Conservation (phyloP, 768 basidiomycete species). For the Amanita pseudoporphyria region DNA sequence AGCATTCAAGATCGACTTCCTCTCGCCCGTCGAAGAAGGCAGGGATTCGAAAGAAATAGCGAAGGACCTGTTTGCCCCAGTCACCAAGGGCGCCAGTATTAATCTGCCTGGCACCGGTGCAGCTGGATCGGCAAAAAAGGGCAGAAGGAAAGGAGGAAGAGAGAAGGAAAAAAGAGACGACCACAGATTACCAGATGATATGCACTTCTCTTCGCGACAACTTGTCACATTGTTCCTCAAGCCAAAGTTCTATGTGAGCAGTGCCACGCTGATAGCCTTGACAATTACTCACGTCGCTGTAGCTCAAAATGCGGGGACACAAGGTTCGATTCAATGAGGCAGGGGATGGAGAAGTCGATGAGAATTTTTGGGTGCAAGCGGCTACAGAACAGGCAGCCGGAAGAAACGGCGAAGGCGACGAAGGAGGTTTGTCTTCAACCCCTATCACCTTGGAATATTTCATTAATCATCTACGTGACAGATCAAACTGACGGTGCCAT, state of each 20-base stretch:
- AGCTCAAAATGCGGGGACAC: constrained; percentile 89
- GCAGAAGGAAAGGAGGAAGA: constrained; percentile 35
- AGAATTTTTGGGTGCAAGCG: constrained; percentile 95
- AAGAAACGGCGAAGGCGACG: constrained; percentile 33
- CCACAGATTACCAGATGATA: constrained; percentile 86
- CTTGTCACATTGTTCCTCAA: constrained; percentile 91
- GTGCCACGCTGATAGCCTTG: neutral
- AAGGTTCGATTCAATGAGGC: constrained; percentile 45
- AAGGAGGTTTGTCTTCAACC: constrained; percentile 44
- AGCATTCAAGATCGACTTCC: too few species aligned
- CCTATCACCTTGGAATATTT: neutral
- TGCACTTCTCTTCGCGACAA: constrained; percentile 91
- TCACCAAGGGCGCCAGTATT: constrained; percentile 59
- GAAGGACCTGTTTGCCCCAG: constrained; percentile 73
- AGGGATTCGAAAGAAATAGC: constrained; percentile 48
- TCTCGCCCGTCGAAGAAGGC: too few species aligned
- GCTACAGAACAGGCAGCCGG: constrained; percentile 73
- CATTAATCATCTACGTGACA: constrained; percentile 12
- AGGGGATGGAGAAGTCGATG: constrained; percentile 85
- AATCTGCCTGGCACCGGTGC: constrained; percentile 50
- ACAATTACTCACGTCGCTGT: constrained; percentile 7
- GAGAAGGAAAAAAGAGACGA: constrained; percentile 61
- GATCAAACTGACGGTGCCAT: constrained; percentile 40
- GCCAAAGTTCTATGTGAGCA: constrained; percentile 85
- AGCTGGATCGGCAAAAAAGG: constrained; percentile 29